Base-by-base conservation (phyloP, 305 asterid genomes). In the Fraxinus baroniana region DNA sequence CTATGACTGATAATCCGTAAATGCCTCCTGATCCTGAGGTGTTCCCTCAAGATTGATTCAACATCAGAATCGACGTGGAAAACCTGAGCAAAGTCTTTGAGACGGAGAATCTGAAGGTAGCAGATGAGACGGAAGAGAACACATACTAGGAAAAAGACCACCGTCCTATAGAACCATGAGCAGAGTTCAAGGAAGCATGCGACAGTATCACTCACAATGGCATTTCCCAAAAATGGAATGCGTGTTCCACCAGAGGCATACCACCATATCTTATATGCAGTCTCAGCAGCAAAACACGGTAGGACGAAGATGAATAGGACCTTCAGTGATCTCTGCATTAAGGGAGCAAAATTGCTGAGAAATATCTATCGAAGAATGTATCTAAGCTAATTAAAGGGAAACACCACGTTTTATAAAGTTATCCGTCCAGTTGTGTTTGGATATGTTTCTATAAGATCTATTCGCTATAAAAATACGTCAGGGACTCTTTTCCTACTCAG, bases 191-290 rank as follows among this genome's bases (percentile, higher is more conserved):
- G 85, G 74, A 90, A 73, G 87, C 99, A 95, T 0, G 97, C 99
- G 39, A 94, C 91, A 0, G 86, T 83, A 68, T 95, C 97, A 90
- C 99, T 95, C 86, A 92, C 87, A 9, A 94, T 74, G 62, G 86
- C 90, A 74, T 94, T 90, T 46, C 98, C 99, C 80, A 94, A 82
- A 89, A 95, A 95, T 26, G 99, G 96, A 75, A 95, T 86, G n/a
- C 88, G 90, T 0, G 97, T 89, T 36, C 98, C 99, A n/a, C 97
- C 96, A 0, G 99, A 93, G 84, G 86, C 57, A 71, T 89, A 95
- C 99, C 99, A 94, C 99, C 98, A 94, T 74, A 94, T 86, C 88
- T 95, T 95, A 74, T 94, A 95, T 32, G 89, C 90, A 72, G 89
- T 62, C 87, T 94, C 96, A 68, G 92, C 97, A 55, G 93, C 91